phyloP scores from a whole-genome alignment of 352 stramenopile genomes.

The Phytophthora europaea region DNA sequence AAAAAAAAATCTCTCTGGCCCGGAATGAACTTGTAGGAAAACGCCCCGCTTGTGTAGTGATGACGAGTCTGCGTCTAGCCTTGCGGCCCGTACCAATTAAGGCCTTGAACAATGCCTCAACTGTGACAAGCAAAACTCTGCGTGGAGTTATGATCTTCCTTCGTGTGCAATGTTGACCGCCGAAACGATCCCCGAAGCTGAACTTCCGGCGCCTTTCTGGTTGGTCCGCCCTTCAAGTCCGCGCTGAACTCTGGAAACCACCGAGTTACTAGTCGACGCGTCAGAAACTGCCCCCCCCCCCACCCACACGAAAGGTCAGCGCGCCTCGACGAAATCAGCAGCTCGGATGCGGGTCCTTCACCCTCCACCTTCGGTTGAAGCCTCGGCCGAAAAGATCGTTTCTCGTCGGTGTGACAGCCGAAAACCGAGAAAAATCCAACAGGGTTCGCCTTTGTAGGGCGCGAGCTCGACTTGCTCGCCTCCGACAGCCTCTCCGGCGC shows the following conservation, averaged over 20 bases:
- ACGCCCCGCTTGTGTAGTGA: neutral
- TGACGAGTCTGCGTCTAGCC: neutral
- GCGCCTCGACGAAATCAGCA: constrained; percentile 24
- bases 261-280: constrained; percentile 20
- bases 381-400: constrained; percentile 33
- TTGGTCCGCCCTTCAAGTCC: constrained; percentile 26
- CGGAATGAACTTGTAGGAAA: neutral
- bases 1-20: no score
- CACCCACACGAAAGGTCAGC: constrained; percentile 30
- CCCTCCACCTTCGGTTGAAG: neutral
- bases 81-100: neutral
- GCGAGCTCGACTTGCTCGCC: neutral
- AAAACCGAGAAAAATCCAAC: constrained; percentile 26
- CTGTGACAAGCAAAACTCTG: constrained; percentile 19
- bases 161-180: constrained; percentile 20
- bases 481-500: neutral
- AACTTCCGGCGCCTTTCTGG: constrained; percentile 9
- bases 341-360: constrained; percentile 6
- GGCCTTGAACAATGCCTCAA: constrained; percentile 21
- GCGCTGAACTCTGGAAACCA: constrained; percentile 27
- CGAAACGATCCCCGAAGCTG: constrained; percentile 22
- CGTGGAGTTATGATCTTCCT: neutral
- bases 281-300: constrained; percentile 32
- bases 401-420: constrained; percentile 17
- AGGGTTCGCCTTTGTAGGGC: constrained; percentile 3